These are phyloP conservation scores for Gliomastix tumulicola DNA, from an alignment of 2,329 filamentous ascomycete species.

Conservation along the genomic window DNA sequence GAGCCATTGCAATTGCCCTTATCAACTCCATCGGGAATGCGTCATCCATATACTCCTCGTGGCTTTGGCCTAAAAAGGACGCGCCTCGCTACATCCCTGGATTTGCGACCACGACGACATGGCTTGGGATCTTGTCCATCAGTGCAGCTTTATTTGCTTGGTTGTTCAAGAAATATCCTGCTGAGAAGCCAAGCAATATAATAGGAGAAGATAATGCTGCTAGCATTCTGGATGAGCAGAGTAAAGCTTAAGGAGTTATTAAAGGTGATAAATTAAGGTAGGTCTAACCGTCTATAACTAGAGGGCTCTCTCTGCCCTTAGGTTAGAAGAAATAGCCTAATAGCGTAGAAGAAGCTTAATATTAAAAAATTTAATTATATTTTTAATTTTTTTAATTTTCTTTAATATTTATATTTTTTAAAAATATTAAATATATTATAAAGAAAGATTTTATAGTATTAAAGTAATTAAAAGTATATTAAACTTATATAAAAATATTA, in stretches of 20 bases:
- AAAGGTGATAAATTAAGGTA: neutral
- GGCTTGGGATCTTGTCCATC: constrained; percentile 8
- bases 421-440: neutral
- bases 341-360: too few species aligned
- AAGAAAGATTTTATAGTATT: neutral
- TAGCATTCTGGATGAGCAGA: too few species aligned
- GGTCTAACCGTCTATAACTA: too few species aligned
- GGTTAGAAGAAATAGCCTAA: neutral
- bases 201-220: neutral
- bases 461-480: neutral
- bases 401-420: neutral
- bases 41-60: constrained; percentile 5
- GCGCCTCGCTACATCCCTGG: constrained; percentile 5
- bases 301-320: too few species aligned
- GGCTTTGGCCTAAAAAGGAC: constrained; percentile 6
- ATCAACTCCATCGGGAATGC: constrained; percentile 51
- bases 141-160: constrained; percentile 6
- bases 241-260: too few species aligned
- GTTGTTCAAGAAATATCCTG: constrained; percentile 9
- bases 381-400: neutral
- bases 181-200: too few species aligned
- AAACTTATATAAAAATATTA: neutral
- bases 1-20: constrained; percentile 58
- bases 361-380: too few species aligned
- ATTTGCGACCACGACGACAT: constrained; percentile 9